A percentile compares a stretch with the other conserved stretches of the same genome.
Evolutionary conservation across 1,284 basidiomycete genomes (phyloP).

Genomic region (Trametes hirsuta): DNA sequence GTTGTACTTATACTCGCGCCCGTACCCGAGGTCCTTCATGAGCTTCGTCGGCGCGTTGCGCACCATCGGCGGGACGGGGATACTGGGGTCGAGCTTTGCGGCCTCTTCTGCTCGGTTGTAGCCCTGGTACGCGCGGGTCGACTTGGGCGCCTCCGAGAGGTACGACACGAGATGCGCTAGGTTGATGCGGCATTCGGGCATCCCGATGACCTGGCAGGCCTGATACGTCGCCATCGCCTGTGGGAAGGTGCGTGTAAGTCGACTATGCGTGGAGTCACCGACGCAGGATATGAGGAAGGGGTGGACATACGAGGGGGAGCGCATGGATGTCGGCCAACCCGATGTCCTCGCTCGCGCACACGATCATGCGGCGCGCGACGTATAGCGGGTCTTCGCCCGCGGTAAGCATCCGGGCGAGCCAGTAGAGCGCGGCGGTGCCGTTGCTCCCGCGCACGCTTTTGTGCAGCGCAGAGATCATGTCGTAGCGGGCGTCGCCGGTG

Average conservation of each 20-base stretch:
- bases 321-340: slow-evolving; percentile 79
- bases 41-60: slow-evolving; percentile 88
- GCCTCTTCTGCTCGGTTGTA: slow-evolving; percentile 74
- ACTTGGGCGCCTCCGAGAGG: slow-evolving; percentile 84
- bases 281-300: background rate
- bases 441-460: slow-evolving; percentile 85
- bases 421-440: slow-evolving; percentile 85
- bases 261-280: background rate
- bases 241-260: background rate
- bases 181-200: slow-evolving; percentile 82
- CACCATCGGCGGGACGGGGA: slow-evolving; percentile 76
- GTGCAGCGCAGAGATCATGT: slow-evolving; percentile 89
- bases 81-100: slow-evolving; percentile 53
- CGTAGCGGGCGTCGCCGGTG: slow-evolving; percentile 78
- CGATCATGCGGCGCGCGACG: slow-evolving; percentile 80
- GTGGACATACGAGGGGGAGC: slow-evolving; percentile 59
- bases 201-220: slow-evolving; percentile 83
- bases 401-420: slow-evolving; percentile 83
- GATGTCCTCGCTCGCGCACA: slow-evolving; percentile 87
- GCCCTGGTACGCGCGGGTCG: slow-evolving; percentile 77
- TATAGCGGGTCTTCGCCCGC: slow-evolving; percentile 91
- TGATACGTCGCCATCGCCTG: slow-evolving; percentile 80
- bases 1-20: slow-evolving; percentile 77
- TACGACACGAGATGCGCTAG: slow-evolving; percentile 84
- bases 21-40: slow-evolving; percentile 84